Percentiles rank a stretch among this genome's conserved stretches.
Conservation (phyloP, 106 monocot species). For the Agapanthus africanus region DNA sequence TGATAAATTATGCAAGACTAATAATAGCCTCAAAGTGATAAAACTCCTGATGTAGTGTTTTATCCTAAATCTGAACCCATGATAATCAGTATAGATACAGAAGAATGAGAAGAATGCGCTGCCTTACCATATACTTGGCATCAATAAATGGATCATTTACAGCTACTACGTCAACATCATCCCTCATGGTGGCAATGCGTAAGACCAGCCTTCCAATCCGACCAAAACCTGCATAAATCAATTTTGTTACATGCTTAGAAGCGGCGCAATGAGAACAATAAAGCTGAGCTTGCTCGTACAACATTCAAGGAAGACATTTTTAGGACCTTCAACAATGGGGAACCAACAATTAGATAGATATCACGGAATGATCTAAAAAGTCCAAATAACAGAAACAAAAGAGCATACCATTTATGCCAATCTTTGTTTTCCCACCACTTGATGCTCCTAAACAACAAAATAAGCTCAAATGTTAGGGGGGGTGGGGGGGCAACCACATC, state of each 20-base stretch:
- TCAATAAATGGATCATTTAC: conserved; percentile 97
- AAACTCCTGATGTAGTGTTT: not conserved
- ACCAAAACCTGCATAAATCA: conserved; percentile 62
- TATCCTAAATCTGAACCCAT: not conserved
- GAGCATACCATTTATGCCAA: conserved; percentile 71
- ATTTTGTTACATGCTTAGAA: not conserved
- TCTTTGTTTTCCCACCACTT: conserved; percentile 52
- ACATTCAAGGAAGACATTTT: conserved; percentile 5
- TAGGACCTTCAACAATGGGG: not conserved
- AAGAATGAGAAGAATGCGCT: not conserved
- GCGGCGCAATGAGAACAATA: not conserved
- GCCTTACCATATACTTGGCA: conserved; percentile 91
- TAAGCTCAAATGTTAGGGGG: too few species aligned
- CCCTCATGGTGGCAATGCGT: conserved; percentile 75
- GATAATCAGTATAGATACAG: not conserved
- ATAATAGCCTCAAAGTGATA: not conserved
- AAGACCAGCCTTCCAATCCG: conserved; percentile 92
- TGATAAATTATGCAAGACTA: too few species aligned
- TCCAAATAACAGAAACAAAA: not conserved
- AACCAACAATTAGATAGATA: not conserved
- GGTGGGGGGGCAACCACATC: too few species aligned
- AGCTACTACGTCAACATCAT: conserved; percentile 86
- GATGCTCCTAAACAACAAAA: conserved; percentile 35
- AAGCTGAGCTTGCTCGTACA: not conserved
- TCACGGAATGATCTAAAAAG: not conserved